A percentile compares a stretch with the other conserved stretches of the same genome.
Evolutionary conservation across 2,329 filamentous ascomycete genomes (phyloP).

Genomic region (Aspergillus terreus): DNA sequence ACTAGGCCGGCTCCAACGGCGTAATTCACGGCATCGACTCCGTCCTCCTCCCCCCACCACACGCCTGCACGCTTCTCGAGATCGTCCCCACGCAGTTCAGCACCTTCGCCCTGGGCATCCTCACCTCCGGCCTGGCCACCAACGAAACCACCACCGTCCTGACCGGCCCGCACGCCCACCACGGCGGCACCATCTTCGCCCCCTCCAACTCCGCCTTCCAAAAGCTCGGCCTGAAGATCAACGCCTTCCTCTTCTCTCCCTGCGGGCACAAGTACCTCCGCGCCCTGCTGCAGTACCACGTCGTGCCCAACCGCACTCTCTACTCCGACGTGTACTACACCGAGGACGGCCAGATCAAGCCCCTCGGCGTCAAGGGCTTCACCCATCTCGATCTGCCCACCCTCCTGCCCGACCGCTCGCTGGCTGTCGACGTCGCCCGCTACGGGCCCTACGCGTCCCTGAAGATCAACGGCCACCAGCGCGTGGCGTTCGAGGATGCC

Average conservation of each 20-base stretch:
- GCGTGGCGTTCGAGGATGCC: conserved; percentile 65
- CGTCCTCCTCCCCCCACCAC: neutral
- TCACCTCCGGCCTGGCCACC: neutral
- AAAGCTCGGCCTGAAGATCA: conserved; percentile 1
- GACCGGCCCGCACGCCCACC: neutral
- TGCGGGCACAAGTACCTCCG: conserved; percentile 3
- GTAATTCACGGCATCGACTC: conserved; percentile 2
- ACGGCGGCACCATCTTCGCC: conserved; percentile 5
- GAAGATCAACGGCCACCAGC: conserved; percentile 69
- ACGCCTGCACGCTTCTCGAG: neutral
- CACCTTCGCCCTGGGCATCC: conserved; percentile 1
- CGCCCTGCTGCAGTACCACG: conserved; percentile 4
- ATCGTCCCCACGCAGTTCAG: conserved; percentile 2
- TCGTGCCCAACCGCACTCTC: conserved; percentile 3
- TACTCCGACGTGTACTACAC: conserved; percentile 74
- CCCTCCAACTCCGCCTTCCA: conserved; percentile 6
- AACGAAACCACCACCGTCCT: neutral
- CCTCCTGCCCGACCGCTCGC: conserved; percentile 60
- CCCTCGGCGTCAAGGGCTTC: conserved; percentile 36
- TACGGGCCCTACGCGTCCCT: conserved; percentile 68
- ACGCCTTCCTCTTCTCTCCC: neutral
- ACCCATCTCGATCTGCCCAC: conserved; percentile 63
- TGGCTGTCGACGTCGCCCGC: conserved; percentile 68
- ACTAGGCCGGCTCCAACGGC: conserved; percentile 1
- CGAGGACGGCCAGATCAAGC: conserved; percentile 38